Evolutionary conservation across 169 alveolate species (phyloP), one percentile per base, ranked within the genome.

Genomic region (Babesia sp.): DNA sequence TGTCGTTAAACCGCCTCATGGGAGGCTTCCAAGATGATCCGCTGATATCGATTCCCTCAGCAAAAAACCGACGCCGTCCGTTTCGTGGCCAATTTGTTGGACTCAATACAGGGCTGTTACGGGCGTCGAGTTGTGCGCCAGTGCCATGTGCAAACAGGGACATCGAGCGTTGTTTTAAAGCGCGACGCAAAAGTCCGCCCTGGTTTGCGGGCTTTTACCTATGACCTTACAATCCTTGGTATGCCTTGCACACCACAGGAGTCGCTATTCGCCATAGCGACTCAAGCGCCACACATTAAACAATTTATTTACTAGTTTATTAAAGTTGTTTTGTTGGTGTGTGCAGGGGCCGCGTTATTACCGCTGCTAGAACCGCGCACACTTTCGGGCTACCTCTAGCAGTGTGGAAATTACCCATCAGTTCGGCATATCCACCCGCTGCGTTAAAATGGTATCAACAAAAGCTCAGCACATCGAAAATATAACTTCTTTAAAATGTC

Each of bases 41-140:
- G 37, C 37, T 64, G 7, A 1, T 44, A 0, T 36, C 61, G 1
- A 64, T 44, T 5, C 59, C 50, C 22, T 64, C 74, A 12, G 33
- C 20, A 22, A 29, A 16, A 14, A 26, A 16, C 46, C 36, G 37
- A 12, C 54, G n/a, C 24, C 37, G 41, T 7, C 50, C 61, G 26
- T 64, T 46, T 16, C 28, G 61, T 24, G 63, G 8, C 74, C 74
- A 64, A n/a, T 37, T 45, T 0, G 28, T 48, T 22, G 74, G 74
- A 29, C 74, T 64, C 36, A 64, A 37, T 37, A 64, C 74, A 26
- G 74, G 74, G 74, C 74, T 64, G 39, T 28, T 18, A 14, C 54
- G 36, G 20, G 61, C 12, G 74, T 48, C 61, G 16, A 36, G 34
- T 34, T 12, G 53, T 16, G 34, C 63, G 33, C 54, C 37, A 31